Evolutionary conservation across 2,329 filamentous ascomycete genomes (phyloP).

Genomic region (Botrytis aclada): DNA sequence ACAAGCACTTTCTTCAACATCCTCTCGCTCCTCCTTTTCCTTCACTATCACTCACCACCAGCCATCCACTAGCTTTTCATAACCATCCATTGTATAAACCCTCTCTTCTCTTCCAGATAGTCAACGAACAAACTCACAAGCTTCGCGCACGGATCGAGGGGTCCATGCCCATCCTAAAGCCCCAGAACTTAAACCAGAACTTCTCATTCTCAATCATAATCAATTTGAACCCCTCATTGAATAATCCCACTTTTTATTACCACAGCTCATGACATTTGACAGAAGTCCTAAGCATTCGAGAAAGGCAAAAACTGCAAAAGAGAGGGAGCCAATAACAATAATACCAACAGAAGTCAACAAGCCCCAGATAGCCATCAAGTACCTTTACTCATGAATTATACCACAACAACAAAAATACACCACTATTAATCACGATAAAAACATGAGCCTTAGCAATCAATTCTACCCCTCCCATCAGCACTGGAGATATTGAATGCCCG

Average conservation of each 20-base stretch:
- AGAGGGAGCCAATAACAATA: neutral
- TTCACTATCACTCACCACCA: neutral
- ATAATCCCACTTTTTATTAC: neutral
- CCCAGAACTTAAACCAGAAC: neutral
- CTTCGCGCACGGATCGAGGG: neutral
- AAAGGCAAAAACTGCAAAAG: neutral
- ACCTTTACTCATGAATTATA: neutral
- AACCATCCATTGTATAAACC: neutral
- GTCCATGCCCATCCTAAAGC: neutral
- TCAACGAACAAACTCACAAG: neutral
- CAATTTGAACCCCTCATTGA: neutral
- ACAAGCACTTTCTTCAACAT: neutral
- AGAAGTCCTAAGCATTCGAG: neutral
- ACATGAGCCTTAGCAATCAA: neutral
- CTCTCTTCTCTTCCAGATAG: neutral
- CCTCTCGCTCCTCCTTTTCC: neutral
- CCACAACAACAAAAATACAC: neutral
- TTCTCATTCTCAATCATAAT: neutral
- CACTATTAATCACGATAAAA: neutral
- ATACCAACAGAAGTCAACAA: neutral
- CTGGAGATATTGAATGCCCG: neutral
- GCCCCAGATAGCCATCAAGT: neutral
- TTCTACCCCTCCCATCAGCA: neutral
- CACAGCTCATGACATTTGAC: neutral
- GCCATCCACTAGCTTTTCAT: neutral